Percentiles rank a stretch among this genome's conserved stretches.
These are phyloP conservation scores for Telopea speciosissima DNA, from an alignment of 177 flowering plant genomes.

Conservation along the genomic window DNA sequence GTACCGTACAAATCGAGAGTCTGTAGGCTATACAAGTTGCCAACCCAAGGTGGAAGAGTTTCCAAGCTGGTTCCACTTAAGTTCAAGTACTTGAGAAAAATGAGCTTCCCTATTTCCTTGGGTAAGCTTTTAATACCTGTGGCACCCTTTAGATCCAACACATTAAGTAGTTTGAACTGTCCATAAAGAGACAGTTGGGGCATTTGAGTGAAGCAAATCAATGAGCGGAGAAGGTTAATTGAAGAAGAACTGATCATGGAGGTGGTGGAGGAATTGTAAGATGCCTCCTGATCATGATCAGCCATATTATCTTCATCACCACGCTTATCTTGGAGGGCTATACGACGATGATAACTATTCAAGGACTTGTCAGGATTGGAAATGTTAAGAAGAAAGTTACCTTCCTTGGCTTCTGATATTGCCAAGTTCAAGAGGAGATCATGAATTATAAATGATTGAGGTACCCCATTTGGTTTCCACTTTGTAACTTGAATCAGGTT, in stretches of 20 bases:
- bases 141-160: neutral
- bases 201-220: conserved; percentile 5
- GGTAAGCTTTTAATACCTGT: neutral
- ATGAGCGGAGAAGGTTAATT: neutral
- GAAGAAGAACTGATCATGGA: no score
- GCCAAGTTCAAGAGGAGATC: conserved; percentile 16
- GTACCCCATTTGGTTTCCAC: neutral
- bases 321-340: neutral
- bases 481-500: neutral
- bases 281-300: no score
- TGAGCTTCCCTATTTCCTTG: neutral
- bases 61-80: neutral
- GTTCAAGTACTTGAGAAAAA: neutral
- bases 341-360: neutral
- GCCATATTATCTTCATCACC: no score
- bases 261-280: no score
- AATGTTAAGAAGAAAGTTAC: no score
- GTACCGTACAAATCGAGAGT: neutral
- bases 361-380: neutral
- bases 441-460: conserved; percentile 6
- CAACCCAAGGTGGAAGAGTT: neutral
- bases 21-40: neutral
- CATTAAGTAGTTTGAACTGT: neutral
- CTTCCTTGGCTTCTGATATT: neutral
- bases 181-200: neutral